phyloP scores from a whole-genome alignment of 176 grass and related monocot species.

The Oryza glumipatula region DNA sequence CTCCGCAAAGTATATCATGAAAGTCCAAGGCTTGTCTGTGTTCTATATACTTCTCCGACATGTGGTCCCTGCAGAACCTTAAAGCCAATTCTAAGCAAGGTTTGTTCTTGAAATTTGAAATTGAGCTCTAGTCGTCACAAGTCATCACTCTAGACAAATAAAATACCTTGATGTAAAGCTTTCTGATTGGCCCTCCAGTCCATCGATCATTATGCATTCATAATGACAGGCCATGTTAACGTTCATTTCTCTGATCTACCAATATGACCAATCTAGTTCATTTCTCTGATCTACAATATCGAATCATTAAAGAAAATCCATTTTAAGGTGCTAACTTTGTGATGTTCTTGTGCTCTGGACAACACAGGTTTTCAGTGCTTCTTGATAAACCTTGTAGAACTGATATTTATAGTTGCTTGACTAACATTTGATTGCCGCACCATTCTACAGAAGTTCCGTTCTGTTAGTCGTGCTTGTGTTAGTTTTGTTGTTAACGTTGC shows the following conservation, averaged over 20 bases:
- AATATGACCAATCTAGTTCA: neutral
- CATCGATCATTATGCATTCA: neutral
- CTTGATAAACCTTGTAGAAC: conserved; percentile 1
- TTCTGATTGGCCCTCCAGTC: neutral
- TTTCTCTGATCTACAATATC: conserved; percentile 5
- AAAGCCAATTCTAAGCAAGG: conserved; percentile 98
- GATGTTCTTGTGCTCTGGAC: neutral
- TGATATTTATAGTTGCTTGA: conserved; percentile 24
- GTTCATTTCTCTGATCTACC: conserved; percentile 2
- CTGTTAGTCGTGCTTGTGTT: neutral
- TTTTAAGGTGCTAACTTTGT: neutral
- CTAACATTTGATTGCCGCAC: neutral
- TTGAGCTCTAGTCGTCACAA: conserved; percentile 2
- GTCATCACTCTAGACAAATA: neutral
- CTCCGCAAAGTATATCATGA: conserved; percentile 97
- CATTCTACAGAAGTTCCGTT: conserved; percentile 5
- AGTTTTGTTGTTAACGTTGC: conserved; percentile 21
- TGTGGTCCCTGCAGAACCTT: conserved; percentile 99
- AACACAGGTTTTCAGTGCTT: neutral
- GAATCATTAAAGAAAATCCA: neutral
- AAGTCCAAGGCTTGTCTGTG: conserved; percentile 82
- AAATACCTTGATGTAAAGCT: neutral
- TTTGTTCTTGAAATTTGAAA: conserved; percentile 44
- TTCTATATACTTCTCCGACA: conserved; percentile 95
- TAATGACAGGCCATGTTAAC: neutral